These are phyloP conservation scores for Voacanga thouarsii DNA, from an alignment of 257 asterid genomes.

Conservation along the genomic window DNA sequence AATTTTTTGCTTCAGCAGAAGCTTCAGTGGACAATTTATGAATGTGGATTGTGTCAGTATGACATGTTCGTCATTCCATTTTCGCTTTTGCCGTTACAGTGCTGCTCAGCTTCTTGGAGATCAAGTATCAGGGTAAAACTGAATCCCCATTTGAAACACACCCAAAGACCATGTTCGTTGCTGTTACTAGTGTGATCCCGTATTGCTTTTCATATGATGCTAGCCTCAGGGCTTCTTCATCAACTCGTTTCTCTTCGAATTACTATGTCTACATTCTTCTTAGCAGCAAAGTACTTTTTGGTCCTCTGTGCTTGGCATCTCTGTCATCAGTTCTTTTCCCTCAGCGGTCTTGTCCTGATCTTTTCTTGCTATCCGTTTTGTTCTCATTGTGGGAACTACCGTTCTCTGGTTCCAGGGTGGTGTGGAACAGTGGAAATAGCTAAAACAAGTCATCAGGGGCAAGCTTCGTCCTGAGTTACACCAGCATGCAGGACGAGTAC, in stretches of 20 bases:
- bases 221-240: neutral
- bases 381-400: slow-evolving; percentile 1
- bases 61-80: no score
- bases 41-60: no score
- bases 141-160: slow-evolving; percentile 12
- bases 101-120: no score
- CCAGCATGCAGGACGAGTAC: neutral
- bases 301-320: slow-evolving; percentile 11
- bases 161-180: slow-evolving; percentile 6
- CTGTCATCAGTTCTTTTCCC: slow-evolving; percentile 6
- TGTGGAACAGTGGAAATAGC: slow-evolving; percentile 1
- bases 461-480: neutral
- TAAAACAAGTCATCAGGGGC: neutral
- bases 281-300: neutral
- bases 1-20: no score
- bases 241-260: neutral
- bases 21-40: no score
- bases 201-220: neutral
- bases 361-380: neutral
- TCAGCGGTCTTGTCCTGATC: neutral
- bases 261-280: neutral
- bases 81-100: no score
- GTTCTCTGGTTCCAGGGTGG: neutral
- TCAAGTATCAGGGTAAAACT: neutral
- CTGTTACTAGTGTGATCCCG: neutral